Evolutionary conservation across 2,329 filamentous ascomycete genomes (phyloP), one percentile per base, ranked within the genome.

Genomic region (Cladophialophora psammophila): DNA sequence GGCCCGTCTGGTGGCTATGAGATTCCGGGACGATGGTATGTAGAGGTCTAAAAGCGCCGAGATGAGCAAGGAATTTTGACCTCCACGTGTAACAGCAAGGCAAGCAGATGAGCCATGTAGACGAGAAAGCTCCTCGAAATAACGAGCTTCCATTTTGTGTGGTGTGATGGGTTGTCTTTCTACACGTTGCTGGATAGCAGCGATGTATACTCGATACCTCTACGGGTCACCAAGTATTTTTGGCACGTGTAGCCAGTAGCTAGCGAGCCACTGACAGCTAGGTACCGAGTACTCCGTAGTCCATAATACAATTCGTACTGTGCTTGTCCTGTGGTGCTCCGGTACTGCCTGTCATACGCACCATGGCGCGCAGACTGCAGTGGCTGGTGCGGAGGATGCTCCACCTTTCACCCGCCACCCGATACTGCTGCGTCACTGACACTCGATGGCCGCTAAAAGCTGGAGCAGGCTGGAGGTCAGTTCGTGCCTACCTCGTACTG

Each of bases 1-100:
- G 50, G 63, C 45, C 57, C n/a, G 61, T 67, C 62, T 67, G 57
- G 45, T 52, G 61, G 58, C 52, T 42, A 66, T 52, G 26, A 53
- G 55, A 58, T 55, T 59, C 57, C 60, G 42, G 40, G 59, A 35
- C 60, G 26, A 50, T 50, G 31, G 66, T 65, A 60, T 69, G 63
- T 66, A 64, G 60, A 66, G 63, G 63, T 53, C 59, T 58, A 36
- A 58, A 69, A 58, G 45, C 18, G 55, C 54, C 36, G 60, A 58
- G 38, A 68, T 55, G 60, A 63, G 67, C 56, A 20, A 52, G 55
- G 52, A 58, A 50, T 20, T 45, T 61, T 55, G 35, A 53, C 60
- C 66, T 48, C 35, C 38, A 60, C 15, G 55, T 65, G 67, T 69
- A 69, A 64, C 42, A 66, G 63, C 59, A 64, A 60, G 42, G 57